Evolutionary conservation across 176 grass and related monocot genomes (phyloP).

Genomic region (Hyparrhenia diplandra): DNA sequence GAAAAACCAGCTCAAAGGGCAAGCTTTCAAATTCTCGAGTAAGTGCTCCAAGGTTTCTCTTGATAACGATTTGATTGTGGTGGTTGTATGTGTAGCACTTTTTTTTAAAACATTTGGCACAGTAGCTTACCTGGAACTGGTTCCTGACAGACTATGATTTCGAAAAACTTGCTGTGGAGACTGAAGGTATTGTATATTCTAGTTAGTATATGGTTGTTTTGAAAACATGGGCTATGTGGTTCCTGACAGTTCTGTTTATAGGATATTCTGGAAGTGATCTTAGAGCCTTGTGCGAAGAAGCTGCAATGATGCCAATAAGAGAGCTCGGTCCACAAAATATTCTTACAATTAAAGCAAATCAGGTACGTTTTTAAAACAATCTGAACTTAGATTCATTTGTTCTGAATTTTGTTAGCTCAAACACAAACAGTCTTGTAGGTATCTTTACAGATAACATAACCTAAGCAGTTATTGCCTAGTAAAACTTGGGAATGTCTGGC

Average conservation of each 20-base stretch:
- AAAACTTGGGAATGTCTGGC: neutral
- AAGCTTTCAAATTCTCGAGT: constrained; percentile 82
- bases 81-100: neutral
- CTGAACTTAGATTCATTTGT: neutral
- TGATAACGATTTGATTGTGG: neutral
- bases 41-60: constrained; percentile 23
- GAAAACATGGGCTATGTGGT: constrained; percentile 5
- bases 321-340: constrained; percentile 87
- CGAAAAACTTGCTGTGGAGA: constrained; percentile 70
- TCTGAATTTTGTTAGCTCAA: neutral
- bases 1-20: constrained; percentile 92
- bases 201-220: neutral
- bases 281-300: constrained; percentile 88
- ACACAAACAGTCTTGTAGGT: neutral
- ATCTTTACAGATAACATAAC: neutral
- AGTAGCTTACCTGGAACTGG: neutral
- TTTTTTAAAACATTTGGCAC: neutral
- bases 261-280: constrained; percentile 98
- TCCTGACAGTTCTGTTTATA: constrained; percentile 29
- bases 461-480: neutral
- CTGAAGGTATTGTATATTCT: constrained; percentile 62
- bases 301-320: constrained; percentile 98
- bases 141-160: constrained; percentile 61
- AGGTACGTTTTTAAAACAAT: constrained; percentile 41
- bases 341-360: constrained; percentile 79